A percentile compares a stretch with the other conserved stretches of the same genome.
phyloP scores from a whole-genome alignment of 306 rosid species.

The Cicer yamashitae region DNA sequence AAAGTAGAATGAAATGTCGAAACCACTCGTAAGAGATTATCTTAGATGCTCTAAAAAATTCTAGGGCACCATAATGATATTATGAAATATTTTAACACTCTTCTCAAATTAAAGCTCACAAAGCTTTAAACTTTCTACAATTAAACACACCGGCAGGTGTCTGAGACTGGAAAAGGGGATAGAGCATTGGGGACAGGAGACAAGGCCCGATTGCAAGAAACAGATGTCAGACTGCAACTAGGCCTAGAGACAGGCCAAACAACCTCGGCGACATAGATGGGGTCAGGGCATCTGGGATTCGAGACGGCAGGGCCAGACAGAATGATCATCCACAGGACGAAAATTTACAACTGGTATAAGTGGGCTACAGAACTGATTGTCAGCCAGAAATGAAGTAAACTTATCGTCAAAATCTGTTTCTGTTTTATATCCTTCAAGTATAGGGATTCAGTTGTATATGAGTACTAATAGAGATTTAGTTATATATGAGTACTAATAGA shows the following conservation, averaged over 20 bases:
- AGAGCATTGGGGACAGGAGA: background rate
- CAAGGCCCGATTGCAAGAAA: background rate
- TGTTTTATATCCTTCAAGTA: too few species aligned
- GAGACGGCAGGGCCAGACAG: background rate
- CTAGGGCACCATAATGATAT: constrained; percentile 14
- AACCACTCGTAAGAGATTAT: constrained; percentile 2
- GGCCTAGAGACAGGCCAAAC: constrained; percentile 5
- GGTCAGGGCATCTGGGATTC: background rate
- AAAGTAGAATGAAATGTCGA: background rate
- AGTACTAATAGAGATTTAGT: too few species aligned
- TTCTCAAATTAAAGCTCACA: background rate
- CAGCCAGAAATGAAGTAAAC: constrained; percentile 4
- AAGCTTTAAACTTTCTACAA: constrained; percentile 25
- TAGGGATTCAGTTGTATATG: too few species aligned
- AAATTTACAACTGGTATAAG: background rate
- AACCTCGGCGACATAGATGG: background rate
- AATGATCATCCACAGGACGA: constrained; percentile 11
- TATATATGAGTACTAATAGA: too few species aligned
- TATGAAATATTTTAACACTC: constrained; percentile 5
- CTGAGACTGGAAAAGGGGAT: constrained; percentile 8
- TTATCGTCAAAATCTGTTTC: too few species aligned
- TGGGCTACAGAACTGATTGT: constrained; percentile 20
- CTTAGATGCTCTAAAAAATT: background rate
- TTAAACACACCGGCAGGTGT: constrained; percentile 5
- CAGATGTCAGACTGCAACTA: background rate